Conservation (phyloP, 179 eudicot species). For the Silene vulgaris region DNA sequence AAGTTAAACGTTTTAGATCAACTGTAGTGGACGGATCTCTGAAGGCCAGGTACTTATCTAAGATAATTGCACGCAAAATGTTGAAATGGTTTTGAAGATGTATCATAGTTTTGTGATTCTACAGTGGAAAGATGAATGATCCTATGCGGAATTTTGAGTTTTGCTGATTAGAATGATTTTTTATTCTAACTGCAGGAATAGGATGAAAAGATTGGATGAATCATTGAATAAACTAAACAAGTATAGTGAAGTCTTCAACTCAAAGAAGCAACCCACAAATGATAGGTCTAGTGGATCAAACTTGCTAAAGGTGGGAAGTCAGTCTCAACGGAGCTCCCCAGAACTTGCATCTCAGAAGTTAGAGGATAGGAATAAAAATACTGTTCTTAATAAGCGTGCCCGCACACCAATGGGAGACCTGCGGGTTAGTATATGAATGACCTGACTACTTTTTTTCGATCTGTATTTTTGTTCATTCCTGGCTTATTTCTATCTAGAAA, state of each 20-base stretch:
- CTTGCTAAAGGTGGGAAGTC: conserved; percentile 58
- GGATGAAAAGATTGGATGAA: conserved; percentile 63
- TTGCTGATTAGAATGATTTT: conserved; percentile 16
- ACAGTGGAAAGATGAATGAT: background rate
- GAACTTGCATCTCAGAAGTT: conserved; percentile 49
- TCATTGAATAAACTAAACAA: conserved; percentile 51
- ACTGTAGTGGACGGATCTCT: conserved; percentile 46
- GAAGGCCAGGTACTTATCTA: conserved; percentile 50
- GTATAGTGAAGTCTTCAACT: conserved; percentile 41
- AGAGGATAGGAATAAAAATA: conserved; percentile 66
- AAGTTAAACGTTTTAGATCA: conserved; percentile 58
- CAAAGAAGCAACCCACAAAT: conserved; percentile 56
- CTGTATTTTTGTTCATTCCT: background rate
- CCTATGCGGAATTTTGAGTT: background rate
- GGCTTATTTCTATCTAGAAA: conserved; percentile 3
- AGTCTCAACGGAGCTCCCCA: conserved; percentile 51
- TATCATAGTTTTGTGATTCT: background rate
- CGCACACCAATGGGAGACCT: conserved; percentile 75
- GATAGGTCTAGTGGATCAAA: conserved; percentile 62
- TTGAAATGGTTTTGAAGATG: background rate
- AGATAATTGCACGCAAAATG: background rate
- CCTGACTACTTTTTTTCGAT: background rate
- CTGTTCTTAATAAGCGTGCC: conserved; percentile 63
- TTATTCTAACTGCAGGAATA: conserved; percentile 40
- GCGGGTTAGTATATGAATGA: conserved; percentile 50